These are phyloP conservation scores for Orobanche coerulescens DNA, from an alignment of 257 asterid genomes.

Conservation along the genomic window DNA sequence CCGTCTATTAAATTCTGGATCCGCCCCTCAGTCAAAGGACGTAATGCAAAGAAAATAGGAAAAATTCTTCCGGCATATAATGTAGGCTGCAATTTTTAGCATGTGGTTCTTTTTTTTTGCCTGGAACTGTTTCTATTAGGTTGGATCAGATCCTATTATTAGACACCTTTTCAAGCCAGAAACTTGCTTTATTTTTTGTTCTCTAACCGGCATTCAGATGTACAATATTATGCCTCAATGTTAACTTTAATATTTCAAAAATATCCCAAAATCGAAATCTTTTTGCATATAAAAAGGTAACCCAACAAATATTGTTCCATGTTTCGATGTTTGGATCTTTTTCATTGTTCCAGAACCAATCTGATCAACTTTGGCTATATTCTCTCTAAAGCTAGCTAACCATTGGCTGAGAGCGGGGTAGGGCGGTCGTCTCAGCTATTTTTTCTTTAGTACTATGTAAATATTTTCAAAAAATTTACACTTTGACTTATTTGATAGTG, in stretches of 20 bases:
- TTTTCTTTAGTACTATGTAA: too few relatives aligned
- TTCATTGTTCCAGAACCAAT: neutral
- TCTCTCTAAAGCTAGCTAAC: too few relatives aligned
- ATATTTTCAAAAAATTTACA: too few relatives aligned
- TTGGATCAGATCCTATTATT: constrained; percentile 31
- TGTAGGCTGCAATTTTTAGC: too few relatives aligned
- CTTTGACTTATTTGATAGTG: too few relatives aligned
- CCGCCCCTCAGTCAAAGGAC: too few relatives aligned
- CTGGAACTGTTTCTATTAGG: constrained; percentile 12
- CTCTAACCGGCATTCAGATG: neutral
- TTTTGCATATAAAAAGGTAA: neutral
- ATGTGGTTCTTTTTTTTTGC: constrained; percentile 35
- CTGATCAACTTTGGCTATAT: neutral
- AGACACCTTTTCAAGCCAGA: neutral
- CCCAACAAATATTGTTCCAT: neutral
- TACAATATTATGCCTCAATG: neutral
- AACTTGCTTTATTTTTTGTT: constrained; percentile 3
- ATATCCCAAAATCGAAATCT: neutral
- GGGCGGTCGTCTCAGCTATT: too few relatives aligned
- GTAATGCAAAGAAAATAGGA: too few relatives aligned
- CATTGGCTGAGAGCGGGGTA: too few relatives aligned
- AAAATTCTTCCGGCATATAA: too few relatives aligned
- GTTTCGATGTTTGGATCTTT: neutral
- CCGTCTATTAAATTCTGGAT: too few relatives aligned
- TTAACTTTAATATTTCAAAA: neutral